These are phyloP conservation scores for Ostreobium quekettii DNA, from an alignment of 139 green algal species.

Conservation along the genomic window DNA sequence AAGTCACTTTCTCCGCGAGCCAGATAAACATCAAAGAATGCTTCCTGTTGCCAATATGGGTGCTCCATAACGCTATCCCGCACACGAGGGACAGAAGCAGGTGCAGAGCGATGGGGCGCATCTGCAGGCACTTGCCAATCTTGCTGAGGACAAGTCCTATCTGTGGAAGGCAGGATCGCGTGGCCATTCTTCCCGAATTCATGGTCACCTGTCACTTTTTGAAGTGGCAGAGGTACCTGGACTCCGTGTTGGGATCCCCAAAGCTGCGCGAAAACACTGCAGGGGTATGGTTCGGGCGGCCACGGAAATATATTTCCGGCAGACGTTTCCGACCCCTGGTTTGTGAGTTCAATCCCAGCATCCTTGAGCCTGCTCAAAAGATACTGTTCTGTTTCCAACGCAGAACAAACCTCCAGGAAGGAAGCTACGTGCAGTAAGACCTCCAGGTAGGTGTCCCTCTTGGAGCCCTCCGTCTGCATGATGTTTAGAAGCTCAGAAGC, in stretches of 20 bases:
- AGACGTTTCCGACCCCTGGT: too few relatives aligned
- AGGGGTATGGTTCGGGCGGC: too few relatives aligned
- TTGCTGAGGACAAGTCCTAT: not conserved
- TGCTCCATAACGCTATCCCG: not conserved
- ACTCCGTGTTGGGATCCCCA: not conserved
- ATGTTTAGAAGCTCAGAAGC: not conserved
- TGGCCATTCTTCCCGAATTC: not conserved
- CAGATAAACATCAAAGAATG: not conserved
- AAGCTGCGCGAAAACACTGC: too few relatives aligned
- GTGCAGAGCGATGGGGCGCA: not conserved
- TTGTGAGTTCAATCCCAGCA: too few relatives aligned
- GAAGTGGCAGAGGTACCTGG: not conserved
- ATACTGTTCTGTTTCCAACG: not conserved
- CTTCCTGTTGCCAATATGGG: not conserved
- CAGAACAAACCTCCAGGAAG: not conserved
- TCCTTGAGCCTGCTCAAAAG: too few relatives aligned
- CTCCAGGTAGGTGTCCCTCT: not conserved
- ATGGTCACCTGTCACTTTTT: not conserved
- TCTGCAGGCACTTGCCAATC: not conserved
- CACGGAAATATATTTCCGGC: too few relatives aligned
- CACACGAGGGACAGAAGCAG: not conserved
- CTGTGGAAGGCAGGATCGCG: not conserved
- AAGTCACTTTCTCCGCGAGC: not conserved
- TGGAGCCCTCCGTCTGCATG: too few relatives aligned
- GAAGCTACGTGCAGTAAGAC: not conserved